Percentiles rank a stretch among this genome's conserved stretches.
phyloP scores from a whole-genome alignment of 1,139 yeast species.

The Citeromyces siamensis region DNA sequence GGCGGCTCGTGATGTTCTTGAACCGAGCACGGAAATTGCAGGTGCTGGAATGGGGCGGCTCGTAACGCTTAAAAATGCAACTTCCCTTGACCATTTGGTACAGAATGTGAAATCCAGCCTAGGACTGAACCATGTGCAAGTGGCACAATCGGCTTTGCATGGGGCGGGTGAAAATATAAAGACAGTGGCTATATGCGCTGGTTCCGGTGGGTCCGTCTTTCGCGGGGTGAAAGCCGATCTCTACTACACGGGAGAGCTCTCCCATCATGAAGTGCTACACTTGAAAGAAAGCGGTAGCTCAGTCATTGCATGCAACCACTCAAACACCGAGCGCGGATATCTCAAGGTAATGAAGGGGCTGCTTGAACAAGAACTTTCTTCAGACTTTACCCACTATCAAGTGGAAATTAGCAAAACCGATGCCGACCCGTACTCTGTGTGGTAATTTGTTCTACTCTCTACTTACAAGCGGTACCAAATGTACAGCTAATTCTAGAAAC shows the following conservation, averaged over 20 bases:
- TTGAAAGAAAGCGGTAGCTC: conserved; percentile 62
- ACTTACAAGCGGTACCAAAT: not conserved
- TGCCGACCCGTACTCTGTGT: not conserved
- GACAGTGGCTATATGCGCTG: conserved; percentile 86
- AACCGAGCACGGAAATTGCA: conserved; percentile 19
- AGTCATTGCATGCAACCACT: conserved; percentile 74
- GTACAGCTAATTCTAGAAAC: not conserved
- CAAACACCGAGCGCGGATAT: conserved; percentile 89
- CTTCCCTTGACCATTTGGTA: conserved; percentile 33
- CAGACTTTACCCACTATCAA: not conserved
- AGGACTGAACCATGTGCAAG: conserved; percentile 45
- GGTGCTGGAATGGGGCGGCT: conserved; percentile 81
- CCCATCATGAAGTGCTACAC: conserved; percentile 81
- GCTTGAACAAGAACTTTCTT: conserved; percentile 29
- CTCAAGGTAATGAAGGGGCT: conserved; percentile 36
- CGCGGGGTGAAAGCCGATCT: conserved; percentile 60
- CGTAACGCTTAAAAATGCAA: conserved; percentile 33
- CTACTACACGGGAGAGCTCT: conserved; percentile 81
- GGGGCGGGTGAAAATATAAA: conserved; percentile 22
- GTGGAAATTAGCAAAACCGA: not conserved
- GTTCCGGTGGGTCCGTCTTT: conserved; percentile 75
- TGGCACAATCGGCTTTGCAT: conserved; percentile 25
- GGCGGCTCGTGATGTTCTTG: conserved; percentile 21
- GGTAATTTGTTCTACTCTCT: not conserved
- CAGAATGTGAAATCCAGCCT: conserved; percentile 41